Conservation (phyloP, 108 stramenopile genomes). For the Cyclotella atomus region DNA sequence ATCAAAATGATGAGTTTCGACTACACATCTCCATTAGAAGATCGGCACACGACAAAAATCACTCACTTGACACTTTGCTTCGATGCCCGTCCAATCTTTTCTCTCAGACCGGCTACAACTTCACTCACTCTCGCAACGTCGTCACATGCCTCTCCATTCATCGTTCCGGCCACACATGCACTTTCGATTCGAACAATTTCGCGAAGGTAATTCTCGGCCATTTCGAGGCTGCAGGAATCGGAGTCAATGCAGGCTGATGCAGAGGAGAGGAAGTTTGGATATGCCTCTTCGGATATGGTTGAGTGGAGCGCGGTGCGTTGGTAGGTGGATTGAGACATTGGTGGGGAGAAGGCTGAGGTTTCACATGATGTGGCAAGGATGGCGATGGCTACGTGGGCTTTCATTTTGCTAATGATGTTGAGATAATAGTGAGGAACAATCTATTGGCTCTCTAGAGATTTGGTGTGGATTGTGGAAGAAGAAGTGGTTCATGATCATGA, state of each 20-base stretch:
- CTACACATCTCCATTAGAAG: too few species aligned
- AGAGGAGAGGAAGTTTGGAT: slow-evolving; percentile 23
- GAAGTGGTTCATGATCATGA: neutral
- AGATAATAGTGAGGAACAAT: too few species aligned
- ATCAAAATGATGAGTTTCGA: too few species aligned
- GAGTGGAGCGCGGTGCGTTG: neutral
- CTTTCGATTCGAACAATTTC: slow-evolving; percentile 59
- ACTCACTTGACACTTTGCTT: slow-evolving; percentile 32
- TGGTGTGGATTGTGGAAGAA: neutral
- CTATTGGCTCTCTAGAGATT: neutral
- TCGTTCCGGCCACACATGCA: slow-evolving; percentile 52
- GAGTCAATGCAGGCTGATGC: slow-evolving; percentile 61
- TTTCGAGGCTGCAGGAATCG: slow-evolving; percentile 64
- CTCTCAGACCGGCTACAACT: slow-evolving; percentile 59
- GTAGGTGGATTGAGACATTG: neutral
- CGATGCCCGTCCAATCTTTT: slow-evolving; percentile 48
- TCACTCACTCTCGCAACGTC: slow-evolving; percentile 50
- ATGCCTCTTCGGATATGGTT: slow-evolving; percentile 19
- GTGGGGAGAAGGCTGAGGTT: neutral
- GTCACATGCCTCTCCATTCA: slow-evolving; percentile 25
- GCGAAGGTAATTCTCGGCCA: slow-evolving; percentile 52
- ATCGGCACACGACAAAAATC: neutral
- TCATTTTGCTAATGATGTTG: neutral
- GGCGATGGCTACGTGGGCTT: neutral
- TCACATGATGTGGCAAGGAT: neutral